Evolutionary conservation across 2,329 filamentous ascomycete species (phyloP), one percentile per base, ranked within the genome.

Genomic region (Cordyceps fumosorosea): DNA sequence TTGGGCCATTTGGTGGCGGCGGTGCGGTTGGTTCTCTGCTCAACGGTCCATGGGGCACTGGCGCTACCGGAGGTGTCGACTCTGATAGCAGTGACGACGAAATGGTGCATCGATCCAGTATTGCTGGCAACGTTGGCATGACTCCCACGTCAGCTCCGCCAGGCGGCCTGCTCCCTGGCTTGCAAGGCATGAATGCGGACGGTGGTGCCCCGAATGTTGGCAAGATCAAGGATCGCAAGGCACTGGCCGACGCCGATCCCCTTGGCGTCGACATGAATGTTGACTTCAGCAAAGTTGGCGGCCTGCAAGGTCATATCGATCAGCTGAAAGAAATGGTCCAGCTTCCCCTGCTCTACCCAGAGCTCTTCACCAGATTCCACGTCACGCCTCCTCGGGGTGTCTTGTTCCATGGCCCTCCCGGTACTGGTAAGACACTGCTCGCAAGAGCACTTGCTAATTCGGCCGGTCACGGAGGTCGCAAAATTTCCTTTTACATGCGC

Each of bases 281-380:
- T 65, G 93, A 93, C 71, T 97, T 99, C 73, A 93, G 90, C 73
- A 91, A 93, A 66, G 93, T 99, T 62, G 95, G 95, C 70, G 95
- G 95, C 47, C 78, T 99, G 51, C 88, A 96, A 72, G 89, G 91
- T 42, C 93, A 98, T 72, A 97, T 99, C 71, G 92, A 97, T 72
- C 91, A 97, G 74, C 81, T 99, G 65, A 98, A 99, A 75, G 95
- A 99, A 77, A 99, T 99, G 95, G 93, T 99, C 20, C 90, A 93
- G 67, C 82, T 99, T 64, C 95, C 95, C 2, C 79, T 99, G 22
- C 83, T 98, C 6, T 99, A 99, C 70, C 95, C 95, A 0, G 95
- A 99, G 74, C 86, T 98, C 48, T 99, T 98, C 74, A 82, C 88
- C 66, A 88, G 87, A 65, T 96, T 98, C 74, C 89, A 96, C 67